phyloP scores from a whole-genome alignment of 768 basidiomycete genomes.

The Tricholoma flavovirens region DNA sequence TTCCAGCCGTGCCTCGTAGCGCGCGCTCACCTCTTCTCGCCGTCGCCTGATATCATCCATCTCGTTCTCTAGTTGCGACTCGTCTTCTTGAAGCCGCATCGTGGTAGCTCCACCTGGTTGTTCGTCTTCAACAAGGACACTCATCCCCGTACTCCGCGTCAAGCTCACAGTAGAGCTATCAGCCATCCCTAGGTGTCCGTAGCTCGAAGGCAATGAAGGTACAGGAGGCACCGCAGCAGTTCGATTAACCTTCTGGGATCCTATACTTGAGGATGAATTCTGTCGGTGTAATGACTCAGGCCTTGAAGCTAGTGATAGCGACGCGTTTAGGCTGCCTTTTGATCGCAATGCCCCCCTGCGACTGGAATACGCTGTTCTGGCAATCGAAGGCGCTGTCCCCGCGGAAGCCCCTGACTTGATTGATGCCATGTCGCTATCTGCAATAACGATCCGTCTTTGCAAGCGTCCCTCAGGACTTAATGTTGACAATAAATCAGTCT shows the following conservation, averaged over 20 bases:
- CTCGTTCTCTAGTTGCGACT: conserved; percentile 45
- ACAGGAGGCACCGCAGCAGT: conserved; percentile 28
- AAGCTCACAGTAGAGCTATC: conserved; percentile 45
- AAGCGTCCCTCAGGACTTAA: conserved; percentile 30
- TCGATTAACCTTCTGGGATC: conserved; percentile 35
- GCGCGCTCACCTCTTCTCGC: conserved; percentile 61
- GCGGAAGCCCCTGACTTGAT: conserved; percentile 47
- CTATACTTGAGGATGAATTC: conserved; percentile 56
- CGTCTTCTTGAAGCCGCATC: conserved; percentile 24
- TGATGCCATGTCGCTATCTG: conserved; percentile 47
- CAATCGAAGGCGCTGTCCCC: conserved; percentile 42
- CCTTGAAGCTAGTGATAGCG: conserved; percentile 20
- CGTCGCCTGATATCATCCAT: conserved; percentile 65
- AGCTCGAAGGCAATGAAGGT: conserved; percentile 26
- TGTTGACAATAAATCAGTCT: conserved; percentile 29
- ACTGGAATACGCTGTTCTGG: conserved; percentile 40
- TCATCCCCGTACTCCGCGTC: conserved; percentile 42
- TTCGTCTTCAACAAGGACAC: conserved; percentile 47
- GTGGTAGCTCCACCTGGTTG: conserved; percentile 18
- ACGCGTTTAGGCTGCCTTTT: conserved; percentile 26
- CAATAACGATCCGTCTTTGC: conserved; percentile 29
- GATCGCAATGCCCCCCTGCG: conserved; percentile 26
- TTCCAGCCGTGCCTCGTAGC: conserved; percentile 73
- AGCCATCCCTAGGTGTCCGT: conserved; percentile 28
- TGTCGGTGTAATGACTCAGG: conserved; percentile 46